These are phyloP conservation scores for Moricandia moricandioides DNA, from an alignment of 345 rosid genomes.

Conservation along the genomic window DNA sequence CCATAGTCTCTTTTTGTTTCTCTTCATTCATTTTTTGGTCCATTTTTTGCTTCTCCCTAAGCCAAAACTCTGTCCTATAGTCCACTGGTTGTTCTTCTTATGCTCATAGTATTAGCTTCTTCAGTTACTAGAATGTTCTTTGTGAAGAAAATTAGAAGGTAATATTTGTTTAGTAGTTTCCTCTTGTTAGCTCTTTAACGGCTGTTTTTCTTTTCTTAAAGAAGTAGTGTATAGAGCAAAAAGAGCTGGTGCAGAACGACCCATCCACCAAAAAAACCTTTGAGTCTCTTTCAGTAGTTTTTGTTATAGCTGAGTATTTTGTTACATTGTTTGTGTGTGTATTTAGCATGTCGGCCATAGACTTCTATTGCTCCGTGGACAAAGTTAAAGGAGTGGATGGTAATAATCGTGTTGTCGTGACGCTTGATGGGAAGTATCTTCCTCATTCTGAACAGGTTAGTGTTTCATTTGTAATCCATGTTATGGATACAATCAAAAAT, in stretches of 20 bases:
- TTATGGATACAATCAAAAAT: background rate
- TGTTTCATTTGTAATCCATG: slow-evolving; percentile 4
- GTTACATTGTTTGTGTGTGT: background rate
- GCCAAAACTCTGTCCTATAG: background rate
- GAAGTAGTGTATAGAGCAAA: background rate
- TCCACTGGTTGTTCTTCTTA: background rate
- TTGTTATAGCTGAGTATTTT: background rate
- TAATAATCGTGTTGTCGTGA: slow-evolving; percentile 70
- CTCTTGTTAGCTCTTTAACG: background rate
- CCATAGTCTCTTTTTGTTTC: background rate
- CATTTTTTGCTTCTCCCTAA: background rate
- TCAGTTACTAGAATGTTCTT: background rate
- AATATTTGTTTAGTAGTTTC: background rate
- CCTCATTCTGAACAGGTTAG: slow-evolving; percentile 78
- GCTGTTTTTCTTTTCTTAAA: too few species aligned
- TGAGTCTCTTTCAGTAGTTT: background rate
- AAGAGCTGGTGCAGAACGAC: background rate
- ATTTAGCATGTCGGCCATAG: slow-evolving; percentile 89
- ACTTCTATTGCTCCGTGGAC: slow-evolving; percentile 92
- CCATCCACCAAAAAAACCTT: background rate
- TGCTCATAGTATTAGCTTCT: background rate
- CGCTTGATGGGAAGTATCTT: slow-evolving; percentile 88
- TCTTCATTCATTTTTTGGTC: background rate
- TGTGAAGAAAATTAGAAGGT: background rate
- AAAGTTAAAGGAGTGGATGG: slow-evolving; percentile 83